Evolutionary conservation across 2,329 filamentous ascomycete genomes (phyloP).

Genomic region (Thielaviopsis populi): DNA sequence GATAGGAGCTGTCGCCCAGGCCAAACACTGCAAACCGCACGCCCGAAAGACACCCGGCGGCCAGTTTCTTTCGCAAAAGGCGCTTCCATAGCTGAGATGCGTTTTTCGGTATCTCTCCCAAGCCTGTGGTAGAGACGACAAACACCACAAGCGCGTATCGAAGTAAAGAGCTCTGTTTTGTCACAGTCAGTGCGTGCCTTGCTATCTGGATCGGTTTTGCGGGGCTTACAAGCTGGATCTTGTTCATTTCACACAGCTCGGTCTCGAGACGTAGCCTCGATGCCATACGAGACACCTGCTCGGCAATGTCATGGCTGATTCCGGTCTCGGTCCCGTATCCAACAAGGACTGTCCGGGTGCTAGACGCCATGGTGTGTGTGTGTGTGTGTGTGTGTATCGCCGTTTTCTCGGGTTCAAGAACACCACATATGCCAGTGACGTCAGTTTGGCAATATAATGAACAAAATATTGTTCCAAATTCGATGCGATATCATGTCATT

Average conservation of each 20-base stretch:
- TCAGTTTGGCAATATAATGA: background rate
- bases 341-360: slow-evolving; percentile 41
- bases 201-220: background rate
- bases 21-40: slow-evolving; percentile 76
- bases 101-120: slow-evolving; percentile 85
- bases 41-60: slow-evolving; percentile 49
- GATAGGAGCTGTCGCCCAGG: slow-evolving; percentile 85
- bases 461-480: background rate
- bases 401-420: background rate
- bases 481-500: background rate
- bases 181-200: background rate
- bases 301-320: slow-evolving; percentile 80
- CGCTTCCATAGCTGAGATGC: slow-evolving; percentile 70
- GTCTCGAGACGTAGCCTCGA: slow-evolving; percentile 68
- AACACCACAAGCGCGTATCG: slow-evolving; percentile 53
- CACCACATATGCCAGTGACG: background rate
- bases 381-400: background rate
- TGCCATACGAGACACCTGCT: slow-evolving; percentile 60
- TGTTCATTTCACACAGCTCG: slow-evolving; percentile 62
- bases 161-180: slow-evolving; percentile 33
- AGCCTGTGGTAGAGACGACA: slow-evolving; percentile 79
- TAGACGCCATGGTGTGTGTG: background rate
- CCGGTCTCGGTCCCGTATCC: slow-evolving; percentile 93
- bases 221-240: slow-evolving; percentile 53
- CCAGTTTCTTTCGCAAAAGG: slow-evolving; percentile 63